Conservation (phyloP, 768 basidiomycete species). For the Suillus clintonianus region DNA sequence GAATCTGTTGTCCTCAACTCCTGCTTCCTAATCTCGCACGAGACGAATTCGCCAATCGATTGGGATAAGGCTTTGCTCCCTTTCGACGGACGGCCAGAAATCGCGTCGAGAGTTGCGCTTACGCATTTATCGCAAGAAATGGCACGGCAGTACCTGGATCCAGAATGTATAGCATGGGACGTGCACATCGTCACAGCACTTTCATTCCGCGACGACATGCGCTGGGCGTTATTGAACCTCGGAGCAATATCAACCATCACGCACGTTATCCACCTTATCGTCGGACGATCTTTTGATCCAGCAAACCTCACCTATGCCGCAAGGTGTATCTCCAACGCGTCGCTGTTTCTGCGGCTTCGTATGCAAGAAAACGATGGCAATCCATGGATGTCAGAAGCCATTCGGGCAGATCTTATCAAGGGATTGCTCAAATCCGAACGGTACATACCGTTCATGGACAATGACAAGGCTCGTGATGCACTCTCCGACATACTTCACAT, state of each 20-base stretch:
- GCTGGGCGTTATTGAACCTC: conserved; percentile 19
- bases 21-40: conserved; percentile 28
- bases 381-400: conserved; percentile 27
- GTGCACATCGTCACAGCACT: conserved; percentile 26
- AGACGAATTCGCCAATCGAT: conserved; percentile 17
- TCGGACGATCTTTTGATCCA: conserved; percentile 15
- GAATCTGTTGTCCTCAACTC: conserved; percentile 31
- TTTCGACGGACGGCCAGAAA: conserved; percentile 19
- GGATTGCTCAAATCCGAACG: conserved; percentile 26
- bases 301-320: conserved; percentile 15
- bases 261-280: conserved; percentile 20
- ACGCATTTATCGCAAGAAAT: conserved; percentile 28
- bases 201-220: conserved; percentile 18
- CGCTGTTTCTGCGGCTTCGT: conserved; percentile 16
- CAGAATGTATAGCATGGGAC: conserved; percentile 30
- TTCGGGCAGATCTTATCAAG: conserved; percentile 18
- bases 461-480: conserved; percentile 7
- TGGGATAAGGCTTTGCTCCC: conserved; percentile 24
- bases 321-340: conserved; percentile 22
- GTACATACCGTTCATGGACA: conserved; percentile 19
- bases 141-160: conserved; percentile 16
- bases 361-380: conserved; percentile 26
- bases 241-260: conserved; percentile 25
- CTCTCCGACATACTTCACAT: conserved; percentile 14
- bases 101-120: conserved; percentile 21